These are phyloP conservation scores for Marsdenia floribunda DNA, from an alignment of 257 asterid genomes.

Conservation along the genomic window DNA sequence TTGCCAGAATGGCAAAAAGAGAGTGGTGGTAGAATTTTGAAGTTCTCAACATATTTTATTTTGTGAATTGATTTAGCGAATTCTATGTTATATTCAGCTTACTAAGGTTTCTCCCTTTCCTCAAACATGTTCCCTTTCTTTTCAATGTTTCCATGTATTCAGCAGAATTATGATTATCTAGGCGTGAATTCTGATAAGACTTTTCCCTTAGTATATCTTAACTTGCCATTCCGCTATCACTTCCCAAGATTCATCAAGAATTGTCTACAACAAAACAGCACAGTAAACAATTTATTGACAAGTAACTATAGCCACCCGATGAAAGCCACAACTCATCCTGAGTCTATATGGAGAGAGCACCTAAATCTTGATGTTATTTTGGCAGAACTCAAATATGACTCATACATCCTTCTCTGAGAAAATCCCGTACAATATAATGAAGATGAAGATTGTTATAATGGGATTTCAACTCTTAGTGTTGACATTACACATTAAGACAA, in stretches of 20 bases:
- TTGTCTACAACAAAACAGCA: background rate
- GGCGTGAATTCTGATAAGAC: background rate
- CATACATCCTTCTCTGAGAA: background rate
- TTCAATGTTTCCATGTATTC: background rate
- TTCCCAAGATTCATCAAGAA: background rate
- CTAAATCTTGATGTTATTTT: background rate
- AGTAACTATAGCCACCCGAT: background rate
- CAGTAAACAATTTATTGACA: background rate
- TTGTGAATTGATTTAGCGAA: too few relatives aligned
- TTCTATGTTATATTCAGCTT: too few relatives aligned
- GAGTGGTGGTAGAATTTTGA: background rate
- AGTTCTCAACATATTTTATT: background rate
- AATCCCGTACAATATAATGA: background rate
- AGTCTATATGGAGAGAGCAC: background rate
- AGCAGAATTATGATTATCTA: background rate
- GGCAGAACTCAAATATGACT: background rate
- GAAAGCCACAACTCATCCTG: background rate
- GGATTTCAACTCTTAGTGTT: background rate
- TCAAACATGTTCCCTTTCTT: background rate
- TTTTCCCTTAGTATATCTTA: background rate
- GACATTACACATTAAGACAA: background rate
- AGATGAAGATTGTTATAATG: background rate
- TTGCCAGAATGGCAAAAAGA: background rate
- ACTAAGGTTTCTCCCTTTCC: background rate
- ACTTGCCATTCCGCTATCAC: background rate